These are phyloP conservation scores for Clavispora fructus DNA, from an alignment of 805 yeast species.

Conservation along the genomic window DNA sequence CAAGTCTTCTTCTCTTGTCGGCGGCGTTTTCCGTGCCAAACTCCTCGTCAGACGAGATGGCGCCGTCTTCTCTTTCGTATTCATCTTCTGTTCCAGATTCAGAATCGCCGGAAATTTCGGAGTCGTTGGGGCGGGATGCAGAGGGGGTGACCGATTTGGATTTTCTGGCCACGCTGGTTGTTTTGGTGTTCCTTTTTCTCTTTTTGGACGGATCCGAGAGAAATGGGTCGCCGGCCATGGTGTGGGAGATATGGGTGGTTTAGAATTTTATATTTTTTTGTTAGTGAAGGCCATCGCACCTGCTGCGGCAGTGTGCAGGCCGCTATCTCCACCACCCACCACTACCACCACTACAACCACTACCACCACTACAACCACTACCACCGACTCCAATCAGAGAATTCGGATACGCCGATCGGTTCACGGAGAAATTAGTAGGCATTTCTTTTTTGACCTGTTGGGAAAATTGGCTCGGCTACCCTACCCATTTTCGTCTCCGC, in stretches of 20 bases:
- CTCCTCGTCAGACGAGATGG: slow-evolving; percentile 63
- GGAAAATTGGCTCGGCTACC: too few species aligned
- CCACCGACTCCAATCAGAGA: too few species aligned
- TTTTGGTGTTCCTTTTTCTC: slow-evolving; percentile 35
- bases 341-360: too few species aligned
- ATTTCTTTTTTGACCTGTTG: too few species aligned
- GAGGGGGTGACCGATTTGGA: slow-evolving; percentile 7
- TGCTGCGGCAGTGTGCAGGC: not conserved
- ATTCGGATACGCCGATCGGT: too few species aligned
- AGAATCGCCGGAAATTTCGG: slow-evolving; percentile 50
- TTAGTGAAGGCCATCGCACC: not conserved
- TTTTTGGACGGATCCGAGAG: slow-evolving; percentile 56
- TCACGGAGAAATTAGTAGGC: too few species aligned
- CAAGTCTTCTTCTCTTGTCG: slow-evolving; percentile 89
- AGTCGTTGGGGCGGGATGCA: slow-evolving; percentile 31
- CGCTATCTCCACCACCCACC: not conserved
- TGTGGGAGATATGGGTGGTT: not conserved
- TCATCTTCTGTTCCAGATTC: slow-evolving; percentile 10
- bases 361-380: too few species aligned
- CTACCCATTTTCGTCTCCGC: too few species aligned
- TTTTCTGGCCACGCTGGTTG: slow-evolving; percentile 17
- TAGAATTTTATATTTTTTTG: not conserved
- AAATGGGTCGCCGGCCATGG: slow-evolving; percentile 57
- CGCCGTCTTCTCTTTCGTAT: slow-evolving; percentile 13
- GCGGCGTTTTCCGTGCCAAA: slow-evolving; percentile 76